Conservation (phyloP, 371 early-diverging fungal species). For the Actinomucor elegans region DNA sequence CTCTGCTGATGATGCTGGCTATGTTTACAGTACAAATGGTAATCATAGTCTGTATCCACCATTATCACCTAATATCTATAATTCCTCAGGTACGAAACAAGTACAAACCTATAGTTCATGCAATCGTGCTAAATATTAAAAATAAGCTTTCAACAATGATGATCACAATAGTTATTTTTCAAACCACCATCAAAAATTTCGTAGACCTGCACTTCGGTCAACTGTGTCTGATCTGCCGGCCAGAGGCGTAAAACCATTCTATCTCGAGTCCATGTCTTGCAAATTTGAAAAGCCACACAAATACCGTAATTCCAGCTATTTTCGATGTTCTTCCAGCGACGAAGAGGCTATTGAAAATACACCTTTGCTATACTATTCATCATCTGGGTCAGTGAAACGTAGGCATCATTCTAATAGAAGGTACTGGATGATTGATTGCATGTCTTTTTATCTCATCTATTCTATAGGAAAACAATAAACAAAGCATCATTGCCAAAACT, state of each 20-base stretch:
- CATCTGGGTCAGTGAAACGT: background rate
- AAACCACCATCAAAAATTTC: constrained; percentile 13
- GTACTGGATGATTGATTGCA: background rate
- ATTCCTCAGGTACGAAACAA: too few relatives aligned
- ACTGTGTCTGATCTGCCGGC: constrained; percentile 41
- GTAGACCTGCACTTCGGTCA: constrained; percentile 39
- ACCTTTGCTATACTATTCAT: constrained; percentile 17
- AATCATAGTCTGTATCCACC: constrained; percentile 18
- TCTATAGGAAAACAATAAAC: too few relatives aligned
- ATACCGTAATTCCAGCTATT: background rate
- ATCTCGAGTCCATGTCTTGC: constrained; percentile 6
- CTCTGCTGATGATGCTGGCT: constrained; percentile 41
- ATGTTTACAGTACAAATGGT: constrained; percentile 29
- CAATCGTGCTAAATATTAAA: too few relatives aligned
- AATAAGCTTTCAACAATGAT: background rate
- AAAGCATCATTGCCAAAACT: too few relatives aligned
- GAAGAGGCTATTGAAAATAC: constrained; percentile 24
- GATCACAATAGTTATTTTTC: constrained; percentile 9
- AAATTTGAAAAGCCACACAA: constrained; percentile 6
- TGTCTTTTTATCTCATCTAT: too few relatives aligned
- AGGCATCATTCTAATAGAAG: background rate
- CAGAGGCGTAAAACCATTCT: constrained; percentile 21
- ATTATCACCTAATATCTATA: constrained; percentile 21
- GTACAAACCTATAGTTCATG: too few relatives aligned
- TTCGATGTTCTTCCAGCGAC: constrained; percentile 10